phyloP scores from a whole-genome alignment of 73 alveolate species.

The Stentor roeselii region DNA sequence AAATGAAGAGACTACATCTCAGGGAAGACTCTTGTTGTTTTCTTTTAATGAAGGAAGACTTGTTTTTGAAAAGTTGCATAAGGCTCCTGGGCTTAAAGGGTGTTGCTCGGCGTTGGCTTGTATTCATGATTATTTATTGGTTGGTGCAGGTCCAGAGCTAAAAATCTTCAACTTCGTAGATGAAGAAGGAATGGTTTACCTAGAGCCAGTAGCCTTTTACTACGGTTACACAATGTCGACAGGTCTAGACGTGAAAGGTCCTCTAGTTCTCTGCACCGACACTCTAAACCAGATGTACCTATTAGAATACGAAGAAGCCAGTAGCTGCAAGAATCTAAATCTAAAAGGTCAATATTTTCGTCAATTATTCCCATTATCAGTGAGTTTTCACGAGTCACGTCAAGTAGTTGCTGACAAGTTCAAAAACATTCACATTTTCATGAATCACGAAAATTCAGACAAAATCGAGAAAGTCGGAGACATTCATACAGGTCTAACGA shows the following conservation, averaged over 20 bases:
- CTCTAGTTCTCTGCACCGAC: conserved; percentile 4
- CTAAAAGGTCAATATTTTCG: conserved; percentile 23
- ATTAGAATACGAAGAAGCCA: conserved; percentile 1
- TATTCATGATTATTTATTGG: conserved; percentile 17
- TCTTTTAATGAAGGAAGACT: background rate
- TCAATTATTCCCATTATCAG: conserved; percentile 10
- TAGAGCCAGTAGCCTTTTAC: conserved; percentile 17
- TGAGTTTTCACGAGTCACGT: background rate
- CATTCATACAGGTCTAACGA: conserved; percentile 1
- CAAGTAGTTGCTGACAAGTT: conserved; percentile 24
- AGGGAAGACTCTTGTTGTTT: conserved; percentile 4
- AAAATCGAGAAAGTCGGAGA: conserved; percentile 23
- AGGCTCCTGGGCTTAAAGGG: conserved; percentile 22
- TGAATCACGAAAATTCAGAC: background rate
- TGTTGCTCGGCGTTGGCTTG: background rate
- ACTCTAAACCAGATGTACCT: conserved; percentile 22
- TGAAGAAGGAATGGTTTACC: conserved; percentile 14
- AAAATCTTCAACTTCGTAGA: conserved; percentile 12
- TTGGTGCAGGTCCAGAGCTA: conserved; percentile 15
- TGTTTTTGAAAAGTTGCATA: conserved; percentile 6
- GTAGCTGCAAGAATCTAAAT: background rate
- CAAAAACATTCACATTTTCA: conserved; percentile 2
- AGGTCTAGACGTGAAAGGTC: background rate
- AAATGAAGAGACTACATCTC: conserved; percentile 17
- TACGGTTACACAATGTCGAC: conserved; percentile 20